Base-by-base conservation (phyloP, 2,329 filamentous ascomycete genomes). In the Fusarium sp. region DNA sequence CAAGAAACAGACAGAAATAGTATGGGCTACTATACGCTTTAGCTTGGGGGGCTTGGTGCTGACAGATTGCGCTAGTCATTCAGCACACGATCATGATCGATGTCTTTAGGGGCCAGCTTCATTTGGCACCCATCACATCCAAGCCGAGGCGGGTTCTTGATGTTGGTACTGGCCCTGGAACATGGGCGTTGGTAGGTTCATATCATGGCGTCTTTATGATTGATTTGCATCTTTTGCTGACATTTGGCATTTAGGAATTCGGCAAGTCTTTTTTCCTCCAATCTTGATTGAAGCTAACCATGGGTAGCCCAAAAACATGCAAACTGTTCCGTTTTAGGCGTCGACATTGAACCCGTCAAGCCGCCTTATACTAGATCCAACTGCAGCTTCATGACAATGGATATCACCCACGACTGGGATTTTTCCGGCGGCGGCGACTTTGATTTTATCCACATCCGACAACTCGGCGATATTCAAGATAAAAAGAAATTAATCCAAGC, bases 1-100 rank as follows among this genome's bases (percentile, higher is more conserved):
- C 56, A 72, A 70, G 69, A 72, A 58, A 63, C 68, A 72, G 69
- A 72, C 57, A 57, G 69, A 62, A 72, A 72, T 72, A 59, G 69
- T 72, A 72, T 38, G 29, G 26, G 20, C 18, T n/a, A 39, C 35
- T 24, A 24, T 26, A 23, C 10, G 31, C 11, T 21, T 28, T 41
- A 47, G 37, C 53, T 24, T 59, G 16, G 31, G 8, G 23, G 31
- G 39, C 31, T n/a, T n/a, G n/a, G n/a, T 47, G 29, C 68, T 73
- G 42, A 71, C 46, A 53, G 43, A 48, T 42, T 56, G 28, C 49
- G n/a, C 48, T 18, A 73, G 70, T 68, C 7, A 73, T 73, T 21
- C 70, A 73, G 38, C 70, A 73, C 48, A 60, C 48, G 9, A 21
- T 73, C 37, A 73, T 73, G 6, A 48, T 68, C 26, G 60, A 73